phyloP scores from a whole-genome alignment of 371 early-diverging fungal genomes.

The Dichotomocladium elegans region DNA sequence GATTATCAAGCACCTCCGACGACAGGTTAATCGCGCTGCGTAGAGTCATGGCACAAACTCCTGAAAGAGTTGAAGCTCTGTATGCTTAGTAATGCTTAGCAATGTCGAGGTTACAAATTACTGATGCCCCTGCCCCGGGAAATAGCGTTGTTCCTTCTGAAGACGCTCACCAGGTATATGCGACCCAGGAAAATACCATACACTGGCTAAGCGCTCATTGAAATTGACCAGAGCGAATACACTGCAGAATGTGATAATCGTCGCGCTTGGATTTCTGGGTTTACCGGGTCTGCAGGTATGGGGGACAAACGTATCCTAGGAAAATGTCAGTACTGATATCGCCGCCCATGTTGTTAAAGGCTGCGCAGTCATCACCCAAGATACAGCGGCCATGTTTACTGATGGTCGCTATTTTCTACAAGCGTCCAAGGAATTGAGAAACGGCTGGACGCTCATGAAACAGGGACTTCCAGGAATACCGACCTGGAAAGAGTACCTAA shows the following conservation, averaged over 20 bases:
- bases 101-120: no score
- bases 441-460: constrained; percentile 93
- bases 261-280: constrained; percentile 93
- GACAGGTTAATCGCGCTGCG: constrained; percentile 63
- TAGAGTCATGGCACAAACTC: constrained; percentile 59
- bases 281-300: constrained; percentile 94
- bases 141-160: constrained; percentile 78
- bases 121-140: not conserved
- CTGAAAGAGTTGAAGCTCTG: constrained; percentile 74
- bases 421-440: constrained; percentile 89
- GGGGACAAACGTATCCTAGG: no score
- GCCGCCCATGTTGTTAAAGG: no score
- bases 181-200: no score
- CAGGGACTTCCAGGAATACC: constrained; percentile 84
- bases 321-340: no score
- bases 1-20: no score
- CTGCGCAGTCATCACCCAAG: constrained; percentile 70
- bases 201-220: not conserved
- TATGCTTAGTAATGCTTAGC: constrained; percentile 31
- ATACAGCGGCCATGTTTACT: constrained; percentile 60
- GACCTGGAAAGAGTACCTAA: constrained; percentile 84
- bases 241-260: constrained; percentile 91
- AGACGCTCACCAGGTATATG: constrained; percentile 95
- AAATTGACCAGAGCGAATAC: constrained; percentile 83
- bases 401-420: constrained; percentile 99